Conservation (phyloP, 441 rosid genomes). For the Pelargonium exstipulatum region DNA sequence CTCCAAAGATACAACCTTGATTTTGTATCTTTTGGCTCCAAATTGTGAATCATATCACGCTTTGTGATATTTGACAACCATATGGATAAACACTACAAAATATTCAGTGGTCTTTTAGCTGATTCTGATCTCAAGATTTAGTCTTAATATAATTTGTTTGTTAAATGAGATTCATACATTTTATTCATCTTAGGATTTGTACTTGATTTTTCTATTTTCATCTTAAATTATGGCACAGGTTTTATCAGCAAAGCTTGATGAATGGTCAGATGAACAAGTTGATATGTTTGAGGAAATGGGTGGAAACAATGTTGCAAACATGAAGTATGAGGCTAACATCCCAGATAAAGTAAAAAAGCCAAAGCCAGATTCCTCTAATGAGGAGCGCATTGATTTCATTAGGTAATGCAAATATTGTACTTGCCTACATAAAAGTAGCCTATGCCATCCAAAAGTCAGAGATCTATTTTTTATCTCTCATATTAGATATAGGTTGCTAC, state of each 20-base stretch:
- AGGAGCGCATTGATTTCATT: constrained; percentile 76
- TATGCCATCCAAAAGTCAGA: not conserved
- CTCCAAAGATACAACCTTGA: too few relatives aligned
- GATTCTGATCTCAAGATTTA: not conserved
- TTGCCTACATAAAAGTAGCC: not conserved
- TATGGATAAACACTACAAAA: not conserved
- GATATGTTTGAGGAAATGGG: constrained; percentile 50
- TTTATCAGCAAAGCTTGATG: constrained; percentile 80
- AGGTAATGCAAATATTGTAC: constrained; percentile 35
- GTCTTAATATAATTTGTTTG: not conserved
- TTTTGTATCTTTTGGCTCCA: too few relatives aligned
- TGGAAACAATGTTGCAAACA: constrained; percentile 65
- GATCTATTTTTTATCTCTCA: not conserved
- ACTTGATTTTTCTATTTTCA: constrained; percentile 17
- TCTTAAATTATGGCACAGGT: constrained; percentile 45
- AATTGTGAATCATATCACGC: too few relatives aligned
- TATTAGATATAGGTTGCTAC: not conserved
- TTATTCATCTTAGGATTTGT: not conserved
- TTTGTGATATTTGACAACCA: too few relatives aligned
- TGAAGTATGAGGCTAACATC: constrained; percentile 67
- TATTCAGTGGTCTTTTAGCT: not conserved
- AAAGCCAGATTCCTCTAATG: constrained; percentile 58
- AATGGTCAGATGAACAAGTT: constrained; percentile 97
- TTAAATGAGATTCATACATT: not conserved
- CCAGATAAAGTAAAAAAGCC: constrained; percentile 65